Base-by-base conservation (phyloP, 768 basidiomycete species). In the Dioszegia crocea region DNA sequence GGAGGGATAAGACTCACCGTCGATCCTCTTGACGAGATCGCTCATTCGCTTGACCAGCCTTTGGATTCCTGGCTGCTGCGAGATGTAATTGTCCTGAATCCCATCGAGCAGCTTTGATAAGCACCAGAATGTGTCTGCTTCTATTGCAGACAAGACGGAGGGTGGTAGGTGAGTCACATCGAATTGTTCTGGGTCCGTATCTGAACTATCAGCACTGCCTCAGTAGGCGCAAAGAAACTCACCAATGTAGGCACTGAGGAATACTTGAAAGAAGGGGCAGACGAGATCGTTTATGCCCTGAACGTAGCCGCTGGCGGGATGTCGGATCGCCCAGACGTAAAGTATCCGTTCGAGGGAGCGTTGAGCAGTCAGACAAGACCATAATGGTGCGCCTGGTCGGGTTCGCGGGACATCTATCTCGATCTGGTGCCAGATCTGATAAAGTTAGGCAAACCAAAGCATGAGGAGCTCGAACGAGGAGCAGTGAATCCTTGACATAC, bases 251-350 rank as follows among this genome's bases (percentile, higher is more conserved):
- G 88, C 86, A 30, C 89, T 90, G 27, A 99, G 81, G 75, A 98
- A 99, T 4, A 98, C 90, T 78, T 98, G 89, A 72, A 94, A 97
- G 79, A 99, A 99, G 0, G 96, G 96, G 3, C 91, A 94, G 1
- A 86, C 96, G 33, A 99, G 86, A 76, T 99, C 96, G 76, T 99
- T 98, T 78, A 99, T 99, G 24, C 96, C 96, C 77, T 99, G 96
- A 4, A 99, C 96, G 77, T 99, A 98, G 10, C 96, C 96, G 60
- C 89, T 92, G 3, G 96, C 94, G 0, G 96, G 96, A 80, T 98
- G 96, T 64, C 96, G 85, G 71, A 98, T 96, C 12, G 96, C 96
- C 94, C 96, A 98, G 17, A 99, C 93, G 67, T 98, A 99, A 30
- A 99, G 80, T 59, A 99, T 91, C 50, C 92, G 83, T 78, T 98